phyloP scores from a whole-genome alignment of 1,284 basidiomycete species.

The Papiliotrema terrestris region DNA sequence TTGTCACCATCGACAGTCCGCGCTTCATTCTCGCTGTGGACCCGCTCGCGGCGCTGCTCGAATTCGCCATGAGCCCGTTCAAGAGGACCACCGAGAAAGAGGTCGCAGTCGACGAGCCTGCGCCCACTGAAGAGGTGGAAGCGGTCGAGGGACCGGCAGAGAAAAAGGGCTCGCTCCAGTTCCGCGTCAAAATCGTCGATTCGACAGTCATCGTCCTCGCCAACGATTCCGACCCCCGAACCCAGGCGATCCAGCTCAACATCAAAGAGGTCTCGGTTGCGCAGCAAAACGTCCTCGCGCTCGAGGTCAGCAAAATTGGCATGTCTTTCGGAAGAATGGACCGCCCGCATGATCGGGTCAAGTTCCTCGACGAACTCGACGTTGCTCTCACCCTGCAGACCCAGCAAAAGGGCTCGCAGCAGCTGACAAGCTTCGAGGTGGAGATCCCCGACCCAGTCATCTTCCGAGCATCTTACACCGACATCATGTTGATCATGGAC shows the following conservation, averaged over 20 bases:
- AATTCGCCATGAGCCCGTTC: constrained; percentile 75
- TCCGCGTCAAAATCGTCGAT: constrained; percentile 87
- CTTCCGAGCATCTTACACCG: constrained; percentile 87
- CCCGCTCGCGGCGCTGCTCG: constrained; percentile 80
- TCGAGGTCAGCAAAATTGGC: constrained; percentile 78
- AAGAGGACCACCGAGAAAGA: constrained; percentile 21
- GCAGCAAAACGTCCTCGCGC: constrained; percentile 82
- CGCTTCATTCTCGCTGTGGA: constrained; percentile 91
- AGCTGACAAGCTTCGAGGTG: constrained; percentile 80
- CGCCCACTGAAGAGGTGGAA: constrained; percentile 29
- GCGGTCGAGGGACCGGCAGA: constrained; percentile 21
- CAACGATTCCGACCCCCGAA: constrained; percentile 71
- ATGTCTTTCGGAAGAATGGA: constrained; percentile 96
- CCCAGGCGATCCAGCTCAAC: constrained; percentile 82
- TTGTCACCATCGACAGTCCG: constrained; percentile 90
- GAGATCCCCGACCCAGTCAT: constrained; percentile 74
- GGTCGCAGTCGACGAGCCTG: constrained; percentile 1
- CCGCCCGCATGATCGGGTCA: constrained; percentile 72
- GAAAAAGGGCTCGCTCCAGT: constrained; percentile 47
- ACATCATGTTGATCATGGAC: constrained; percentile 83
- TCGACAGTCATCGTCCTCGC: constrained; percentile 87
- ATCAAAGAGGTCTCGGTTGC: constrained; percentile 85
- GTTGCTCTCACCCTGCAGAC: constrained; percentile 83
- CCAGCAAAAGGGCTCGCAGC: constrained; percentile 66
- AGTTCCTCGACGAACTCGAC: constrained; percentile 92